Evolutionary conservation across 768 basidiomycete species (phyloP).

Genomic region (Mycena belliarum): DNA sequence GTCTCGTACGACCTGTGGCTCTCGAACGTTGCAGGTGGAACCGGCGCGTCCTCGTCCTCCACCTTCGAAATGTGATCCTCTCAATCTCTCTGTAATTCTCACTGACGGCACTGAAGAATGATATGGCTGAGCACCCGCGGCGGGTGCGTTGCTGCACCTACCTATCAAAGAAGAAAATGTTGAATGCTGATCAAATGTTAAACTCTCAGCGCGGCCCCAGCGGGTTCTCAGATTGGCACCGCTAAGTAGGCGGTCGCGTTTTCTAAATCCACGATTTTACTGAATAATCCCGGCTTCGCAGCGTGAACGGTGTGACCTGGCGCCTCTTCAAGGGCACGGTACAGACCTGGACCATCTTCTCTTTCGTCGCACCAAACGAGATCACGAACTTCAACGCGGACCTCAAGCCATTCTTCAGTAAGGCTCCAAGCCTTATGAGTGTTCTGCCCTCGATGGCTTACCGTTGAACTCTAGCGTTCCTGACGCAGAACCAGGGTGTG

Average conservation of each 20-base stretch:
- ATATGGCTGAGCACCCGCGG: constrained; percentile 36
- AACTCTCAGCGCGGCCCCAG: constrained; percentile 30
- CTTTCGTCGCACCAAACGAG: constrained; percentile 37
- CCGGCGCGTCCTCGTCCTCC: constrained; percentile 31
- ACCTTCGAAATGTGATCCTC: constrained; percentile 32
- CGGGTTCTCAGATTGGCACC: constrained; percentile 33
- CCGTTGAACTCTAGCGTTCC: constrained; percentile 25
- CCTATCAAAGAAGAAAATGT: too few species aligned
- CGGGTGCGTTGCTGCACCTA: constrained; percentile 30
- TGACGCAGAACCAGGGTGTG: constrained; percentile 31
- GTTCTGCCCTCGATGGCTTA: too few species aligned
- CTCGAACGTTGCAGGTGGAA: constrained; percentile 27
- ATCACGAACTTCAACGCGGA: constrained; percentile 37
- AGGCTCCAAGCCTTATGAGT: not conserved
- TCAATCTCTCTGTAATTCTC: not conserved
- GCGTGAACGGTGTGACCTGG: constrained; percentile 32
- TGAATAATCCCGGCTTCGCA: too few species aligned
- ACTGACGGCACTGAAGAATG: constrained; percentile 25
- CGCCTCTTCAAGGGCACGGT: constrained; percentile 35
- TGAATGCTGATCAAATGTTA: too few species aligned
- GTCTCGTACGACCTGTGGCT: constrained; percentile 39
- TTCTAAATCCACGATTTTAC: too few species aligned
- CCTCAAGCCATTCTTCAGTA: constrained; percentile 36
- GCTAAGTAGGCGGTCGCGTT: constrained; percentile 23
- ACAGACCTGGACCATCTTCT: constrained; percentile 34